These are phyloP conservation scores for Penicillium brasilianum DNA, from an alignment of 2,329 filamentous ascomycete species.

Conservation along the genomic window DNA sequence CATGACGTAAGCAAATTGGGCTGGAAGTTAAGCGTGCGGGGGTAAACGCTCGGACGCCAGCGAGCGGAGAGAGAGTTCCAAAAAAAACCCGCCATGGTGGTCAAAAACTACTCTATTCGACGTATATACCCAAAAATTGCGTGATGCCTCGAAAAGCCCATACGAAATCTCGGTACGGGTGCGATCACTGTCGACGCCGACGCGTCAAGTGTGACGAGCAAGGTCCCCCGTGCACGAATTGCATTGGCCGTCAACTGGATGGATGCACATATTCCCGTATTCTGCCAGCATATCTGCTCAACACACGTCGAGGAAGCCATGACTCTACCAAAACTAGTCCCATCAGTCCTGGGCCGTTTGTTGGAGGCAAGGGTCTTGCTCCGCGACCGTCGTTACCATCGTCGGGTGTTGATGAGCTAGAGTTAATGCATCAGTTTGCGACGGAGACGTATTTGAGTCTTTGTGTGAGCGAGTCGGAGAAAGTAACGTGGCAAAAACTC, in stretches of 20 bases:
- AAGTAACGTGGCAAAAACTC: slow-evolving; percentile 39
- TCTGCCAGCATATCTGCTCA: slow-evolving; percentile 12
- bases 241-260: slow-evolving; percentile 30
- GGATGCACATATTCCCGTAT: slow-evolving; percentile 32
- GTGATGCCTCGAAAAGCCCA: slow-evolving; percentile 26
- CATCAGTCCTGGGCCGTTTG: neutral
- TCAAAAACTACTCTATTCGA: neutral
- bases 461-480: slow-evolving; percentile 32
- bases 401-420: slow-evolving; percentile 44
- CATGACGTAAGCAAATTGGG: neutral
- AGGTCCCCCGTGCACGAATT: slow-evolving; percentile 40
- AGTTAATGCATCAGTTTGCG: slow-evolving; percentile 57
- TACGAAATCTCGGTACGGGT: slow-evolving; percentile 33
- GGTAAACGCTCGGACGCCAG: neutral
- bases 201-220: slow-evolving; percentile 40
- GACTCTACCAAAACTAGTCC: neutral
- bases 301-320: slow-evolving; percentile 4
- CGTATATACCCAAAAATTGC: neutral
- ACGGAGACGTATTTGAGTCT: slow-evolving; percentile 51
- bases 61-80: neutral
- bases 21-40: neutral
- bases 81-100: too few species aligned
- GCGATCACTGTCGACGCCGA: slow-evolving; percentile 29
- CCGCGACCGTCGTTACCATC: neutral
- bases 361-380: neutral